Evolutionary conservation across 352 stramenopile species (phyloP).

Genomic region (Phytophthora boehmeriae): DNA sequence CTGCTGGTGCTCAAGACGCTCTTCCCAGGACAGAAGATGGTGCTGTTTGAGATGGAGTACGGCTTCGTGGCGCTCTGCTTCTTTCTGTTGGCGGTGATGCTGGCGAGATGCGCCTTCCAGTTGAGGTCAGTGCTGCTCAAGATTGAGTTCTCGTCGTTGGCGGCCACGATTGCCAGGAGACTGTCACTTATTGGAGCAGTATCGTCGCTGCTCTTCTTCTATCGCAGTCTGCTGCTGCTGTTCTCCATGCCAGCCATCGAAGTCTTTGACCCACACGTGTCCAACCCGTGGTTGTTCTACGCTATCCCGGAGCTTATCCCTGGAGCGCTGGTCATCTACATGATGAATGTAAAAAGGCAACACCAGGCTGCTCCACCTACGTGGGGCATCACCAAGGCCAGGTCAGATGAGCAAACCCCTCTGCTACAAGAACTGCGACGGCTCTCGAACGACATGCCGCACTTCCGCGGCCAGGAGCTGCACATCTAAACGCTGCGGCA

Average conservation of each 20-base stretch:
- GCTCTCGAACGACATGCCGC: constrained; percentile 46
- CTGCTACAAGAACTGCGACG: constrained; percentile 45
- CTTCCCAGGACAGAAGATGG: constrained; percentile 57
- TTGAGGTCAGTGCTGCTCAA: constrained; percentile 61
- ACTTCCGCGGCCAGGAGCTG: constrained; percentile 62
- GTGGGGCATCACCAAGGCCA: constrained; percentile 28
- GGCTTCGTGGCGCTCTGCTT: constrained; percentile 79
- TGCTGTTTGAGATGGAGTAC: constrained; percentile 77
- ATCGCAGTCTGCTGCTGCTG: constrained; percentile 60
- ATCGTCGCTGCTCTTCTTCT: constrained; percentile 62
- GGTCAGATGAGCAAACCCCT: constrained; percentile 52
- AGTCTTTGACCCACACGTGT: constrained; percentile 73
- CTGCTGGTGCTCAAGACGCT: constrained; percentile 76
- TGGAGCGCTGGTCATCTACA: constrained; percentile 72
- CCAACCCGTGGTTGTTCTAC: constrained; percentile 81
- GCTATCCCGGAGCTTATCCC: constrained; percentile 75
- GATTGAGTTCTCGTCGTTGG: constrained; percentile 79
- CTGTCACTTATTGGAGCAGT: constrained; percentile 66
- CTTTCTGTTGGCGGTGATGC: constrained; percentile 70
- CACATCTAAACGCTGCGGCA: constrained; percentile 59
- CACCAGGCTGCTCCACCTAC: constrained; percentile 9
- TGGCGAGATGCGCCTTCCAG: constrained; percentile 59
- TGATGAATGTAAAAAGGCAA: constrained; percentile 78
- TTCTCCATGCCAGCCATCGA: constrained; percentile 73
- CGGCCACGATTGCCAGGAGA: constrained; percentile 53